Base-by-base conservation (phyloP, 1,284 basidiomycete species). In the Boletus semigastroideus region DNA sequence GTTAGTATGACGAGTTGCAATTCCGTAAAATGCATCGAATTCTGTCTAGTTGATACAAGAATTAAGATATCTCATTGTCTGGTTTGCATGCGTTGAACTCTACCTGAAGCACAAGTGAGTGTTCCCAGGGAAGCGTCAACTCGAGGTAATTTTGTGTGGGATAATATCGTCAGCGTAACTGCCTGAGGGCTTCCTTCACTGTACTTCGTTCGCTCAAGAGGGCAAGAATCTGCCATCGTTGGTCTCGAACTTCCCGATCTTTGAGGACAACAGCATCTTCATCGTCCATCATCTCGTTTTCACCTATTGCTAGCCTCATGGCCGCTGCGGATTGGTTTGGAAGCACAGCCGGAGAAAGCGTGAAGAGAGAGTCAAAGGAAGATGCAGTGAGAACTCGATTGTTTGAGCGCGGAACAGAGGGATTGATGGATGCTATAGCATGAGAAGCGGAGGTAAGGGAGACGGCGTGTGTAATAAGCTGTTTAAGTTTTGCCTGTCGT, bases 291-390 rank as follows among this genome's bases (percentile, higher is more conserved):
- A 57, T 74, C 64, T 83, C 82, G 37, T 76, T 75, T 27, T 84
- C 83, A 17, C 83, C 83, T 17, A 82, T 67, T 2, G 82, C 78
- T 33, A 89, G 75, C 14, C 80, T 80, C 77, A 83, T 82, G 9
- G 86, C 88, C 14, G 85, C 81, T 6, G 89, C 88, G 20, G 85
- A 87, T 52, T 78, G 78, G 59, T 87, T 87, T 3, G 90, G 90
- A 14, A 91, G 73, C 38, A 86, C 80, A n/a, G 86, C 79, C 25
- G 89, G 89, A 7, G 86, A 80, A 13, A 92, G 65, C 0, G 86
- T 88, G 69, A 92, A 87, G 19, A 91, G 74, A 0, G 86, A 82
- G 67, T 87, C 82, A 56, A 91, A 87, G 9, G 89, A 82, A 5
- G 84, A 77, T 3, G 80, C 73, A 1, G 84, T 80, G 28, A 90